Evolutionary conservation across 106 monocot species (phyloP), one percentile per base, ranked within the genome.

Genomic region (Vanilla planifolia): DNA sequence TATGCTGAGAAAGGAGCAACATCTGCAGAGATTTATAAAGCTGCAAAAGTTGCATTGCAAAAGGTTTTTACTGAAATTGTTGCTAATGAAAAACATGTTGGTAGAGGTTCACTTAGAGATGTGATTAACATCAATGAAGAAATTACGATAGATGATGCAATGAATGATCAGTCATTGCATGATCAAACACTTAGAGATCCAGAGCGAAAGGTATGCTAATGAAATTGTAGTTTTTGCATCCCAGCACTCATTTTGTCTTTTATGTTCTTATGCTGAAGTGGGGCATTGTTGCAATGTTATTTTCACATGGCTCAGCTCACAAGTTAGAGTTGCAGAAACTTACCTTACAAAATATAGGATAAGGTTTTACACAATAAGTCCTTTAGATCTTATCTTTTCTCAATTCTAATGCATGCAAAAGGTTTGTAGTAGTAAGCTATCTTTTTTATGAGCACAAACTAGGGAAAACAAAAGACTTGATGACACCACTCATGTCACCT

Each of bases 51-150:
- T 55, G 80, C 83, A 24, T 60, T 95, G 39, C 77, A 78, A 29
- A 86, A 80, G 65, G 89, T 69, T 41, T 78, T 83, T 60, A 41
- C 63, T 60, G 89, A 95, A 65, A 86, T 89, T 52, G 43, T 77
- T 39, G 46, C 64, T 51, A 75, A 68, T 30, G 94, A 89, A 39
- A 93, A 72, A 61, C 77, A 62, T 71, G 63, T 48, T 34, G 52
- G 61, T 30, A 70, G 60, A 69, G 70, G 51, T 50, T 63, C 51
- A 62, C 88, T 89, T 55, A 67, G 85, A 48, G 91, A 86, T 72
- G 71, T 78, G 40, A 95, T 95, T 59, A 95, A 95, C 56, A 95
- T 95, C 45, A 95, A 95, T 76, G 94, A 95, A 50, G 94, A 89
- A 62, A 76, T 95, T 27, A 75, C 83, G 1, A 73, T 83, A 41